Evolutionary conservation across 495 filamentous ascomycete species (phyloP).

Genomic region (Penicillium subrubescens): DNA sequence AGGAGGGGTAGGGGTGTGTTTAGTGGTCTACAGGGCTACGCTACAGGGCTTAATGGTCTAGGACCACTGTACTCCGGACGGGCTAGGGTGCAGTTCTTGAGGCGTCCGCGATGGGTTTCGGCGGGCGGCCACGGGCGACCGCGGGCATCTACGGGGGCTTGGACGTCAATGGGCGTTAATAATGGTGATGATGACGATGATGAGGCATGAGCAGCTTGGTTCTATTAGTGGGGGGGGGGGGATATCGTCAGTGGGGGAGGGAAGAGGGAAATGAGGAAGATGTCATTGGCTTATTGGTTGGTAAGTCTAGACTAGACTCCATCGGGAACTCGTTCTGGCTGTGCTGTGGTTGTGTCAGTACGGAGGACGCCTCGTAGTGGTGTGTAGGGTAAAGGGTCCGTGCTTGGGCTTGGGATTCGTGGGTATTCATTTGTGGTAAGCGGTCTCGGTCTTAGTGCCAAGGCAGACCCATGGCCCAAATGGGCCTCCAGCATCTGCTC

Average conservation of each 20-base stretch:
- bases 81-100: not conserved
- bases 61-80: constrained; percentile 24
- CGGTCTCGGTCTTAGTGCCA: constrained; percentile 4
- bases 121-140: not conserved
- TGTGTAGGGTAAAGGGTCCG: too few species aligned
- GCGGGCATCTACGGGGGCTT: constrained; percentile 1
- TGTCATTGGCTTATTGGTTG: not conserved
- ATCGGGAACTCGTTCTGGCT: not conserved
- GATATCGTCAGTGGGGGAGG: too few species aligned
- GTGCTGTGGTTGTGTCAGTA: not conserved
- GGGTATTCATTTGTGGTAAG: constrained; percentile 1
- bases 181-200: not conserved
- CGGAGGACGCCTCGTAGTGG: too few species aligned
- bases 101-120: not conserved
- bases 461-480: constrained; percentile 7
- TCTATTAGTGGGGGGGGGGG: not conserved
- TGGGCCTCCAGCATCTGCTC: not conserved
- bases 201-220: not conserved
- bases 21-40: too few species aligned
- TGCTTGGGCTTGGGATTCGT: not conserved
- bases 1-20: too few species aligned
- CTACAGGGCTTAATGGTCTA: not conserved
- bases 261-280: not conserved
- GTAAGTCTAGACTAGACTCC: not conserved
- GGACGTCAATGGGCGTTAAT: not conserved